Percentiles rank a stretch among this genome's conserved stretches.
phyloP scores from a whole-genome alignment of 345 rosid species.

The Trapa bicornis region DNA sequence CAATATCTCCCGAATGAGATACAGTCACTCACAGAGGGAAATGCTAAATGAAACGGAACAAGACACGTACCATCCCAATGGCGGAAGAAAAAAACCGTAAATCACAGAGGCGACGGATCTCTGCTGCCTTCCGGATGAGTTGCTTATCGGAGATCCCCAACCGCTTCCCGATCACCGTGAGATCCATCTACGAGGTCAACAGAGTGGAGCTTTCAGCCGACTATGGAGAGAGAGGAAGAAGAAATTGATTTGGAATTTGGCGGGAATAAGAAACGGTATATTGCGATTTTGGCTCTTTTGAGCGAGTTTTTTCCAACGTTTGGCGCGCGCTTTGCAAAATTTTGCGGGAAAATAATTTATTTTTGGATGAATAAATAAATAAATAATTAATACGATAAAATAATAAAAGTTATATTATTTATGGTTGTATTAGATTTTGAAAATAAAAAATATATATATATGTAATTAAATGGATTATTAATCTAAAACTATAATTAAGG shows the following conservation, averaged over 20 bases:
- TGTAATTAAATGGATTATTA: too few species aligned
- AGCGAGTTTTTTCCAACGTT: not conserved
- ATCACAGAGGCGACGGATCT: conserved; percentile 91
- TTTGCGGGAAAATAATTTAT: not conserved
- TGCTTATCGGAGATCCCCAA: conserved; percentile 63
- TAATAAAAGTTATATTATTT: too few species aligned
- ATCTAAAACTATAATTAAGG: too few species aligned
- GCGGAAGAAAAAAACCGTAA: conserved; percentile 84
- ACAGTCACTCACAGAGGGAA: not conserved
- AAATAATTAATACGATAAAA: too few species aligned
- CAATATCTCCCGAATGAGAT: not conserved
- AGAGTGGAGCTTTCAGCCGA: not conserved
- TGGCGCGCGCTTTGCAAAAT: not conserved
- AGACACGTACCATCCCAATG: conserved; percentile 61
- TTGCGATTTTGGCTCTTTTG: not conserved
- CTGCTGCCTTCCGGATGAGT: conserved; percentile 75
- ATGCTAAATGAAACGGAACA: not conserved
- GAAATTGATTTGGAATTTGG: conserved; percentile 5
- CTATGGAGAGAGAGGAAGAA: not conserved
- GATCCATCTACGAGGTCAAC: conserved; percentile 36
- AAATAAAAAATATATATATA: too few species aligned
- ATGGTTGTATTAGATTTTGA: too few species aligned
- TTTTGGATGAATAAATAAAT: too few species aligned
- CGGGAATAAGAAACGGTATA: not conserved
- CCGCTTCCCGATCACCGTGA: conserved; percentile 54